Conservation (phyloP, 176 grass and related monocot species). For the Oryza officinalis region DNA sequence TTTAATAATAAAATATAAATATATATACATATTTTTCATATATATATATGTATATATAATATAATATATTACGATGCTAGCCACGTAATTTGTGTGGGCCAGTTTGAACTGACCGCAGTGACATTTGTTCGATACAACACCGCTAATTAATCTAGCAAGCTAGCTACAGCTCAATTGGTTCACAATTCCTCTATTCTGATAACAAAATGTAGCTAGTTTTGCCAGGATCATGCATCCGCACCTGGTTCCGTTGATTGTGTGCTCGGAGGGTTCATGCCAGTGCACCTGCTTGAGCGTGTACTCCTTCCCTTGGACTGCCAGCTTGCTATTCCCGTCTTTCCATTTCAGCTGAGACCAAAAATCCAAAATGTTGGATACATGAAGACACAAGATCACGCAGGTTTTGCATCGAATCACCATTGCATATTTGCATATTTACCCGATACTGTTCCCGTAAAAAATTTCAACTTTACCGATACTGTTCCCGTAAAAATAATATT, state of each 20-base stretch:
- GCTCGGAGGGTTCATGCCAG: slow-evolving; percentile 79
- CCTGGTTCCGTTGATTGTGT: slow-evolving; percentile 67
- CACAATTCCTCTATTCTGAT: background rate
- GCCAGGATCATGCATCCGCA: background rate
- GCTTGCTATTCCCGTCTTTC: slow-evolving; percentile 42
- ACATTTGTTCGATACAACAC: background rate
- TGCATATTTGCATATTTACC: background rate
- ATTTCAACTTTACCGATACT: no score
- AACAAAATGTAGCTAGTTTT: background rate
- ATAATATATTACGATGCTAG: no score
- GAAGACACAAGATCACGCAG: background rate
- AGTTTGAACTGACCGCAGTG: background rate
- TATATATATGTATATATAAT: no score
- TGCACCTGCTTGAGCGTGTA: slow-evolving; percentile 65
- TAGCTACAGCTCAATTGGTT: no score
- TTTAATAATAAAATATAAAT: no score
- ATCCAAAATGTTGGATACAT: background rate
- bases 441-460: no score
- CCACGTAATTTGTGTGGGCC: no score
- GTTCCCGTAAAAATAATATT: no score
- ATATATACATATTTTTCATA: no score
- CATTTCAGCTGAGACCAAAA: slow-evolving; percentile 49
- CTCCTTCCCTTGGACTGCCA: slow-evolving; percentile 44
- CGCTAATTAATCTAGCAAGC: no score
- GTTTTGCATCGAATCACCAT: background rate